phyloP scores from a whole-genome alignment of 1,284 basidiomycete genomes.

The Hymenochaete sp. region DNA sequence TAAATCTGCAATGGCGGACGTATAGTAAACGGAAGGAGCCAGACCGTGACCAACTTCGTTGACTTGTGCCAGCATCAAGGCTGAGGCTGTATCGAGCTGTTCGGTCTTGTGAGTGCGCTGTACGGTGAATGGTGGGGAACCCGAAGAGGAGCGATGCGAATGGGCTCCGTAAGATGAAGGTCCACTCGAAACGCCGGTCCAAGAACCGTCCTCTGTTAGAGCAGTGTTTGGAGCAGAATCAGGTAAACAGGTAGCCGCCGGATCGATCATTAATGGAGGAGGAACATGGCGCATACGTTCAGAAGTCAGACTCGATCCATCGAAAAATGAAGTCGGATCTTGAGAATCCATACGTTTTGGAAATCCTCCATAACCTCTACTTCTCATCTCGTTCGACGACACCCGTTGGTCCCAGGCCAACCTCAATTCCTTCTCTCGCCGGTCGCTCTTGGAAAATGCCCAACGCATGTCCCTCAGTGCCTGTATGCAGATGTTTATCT shows the following conservation, averaged over 20 bases:
- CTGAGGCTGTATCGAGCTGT: constrained; percentile 8
- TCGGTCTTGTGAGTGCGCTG: constrained; percentile 11
- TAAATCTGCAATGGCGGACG: constrained; percentile 4
- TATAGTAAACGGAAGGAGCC: constrained; percentile 2
- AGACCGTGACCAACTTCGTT: constrained; percentile 2
- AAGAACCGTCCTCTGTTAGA: constrained; percentile 28
- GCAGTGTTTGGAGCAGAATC: constrained; percentile 28
- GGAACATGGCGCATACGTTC: constrained; percentile 28
- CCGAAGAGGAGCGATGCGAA: constrained; percentile 14
- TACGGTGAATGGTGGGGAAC: constrained; percentile 13
- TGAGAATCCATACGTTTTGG: too few species aligned
- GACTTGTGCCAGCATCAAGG: constrained; percentile 9
- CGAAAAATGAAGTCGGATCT: constrained; percentile 19
- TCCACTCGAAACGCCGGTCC: constrained; percentile 22
- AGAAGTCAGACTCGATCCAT: constrained; percentile 17
- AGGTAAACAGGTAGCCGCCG: constrained; percentile 19
- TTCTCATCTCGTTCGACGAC: constrained; percentile 10
- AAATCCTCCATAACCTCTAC: too few species aligned
- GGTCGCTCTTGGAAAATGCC: constrained; percentile 68
- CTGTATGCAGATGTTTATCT: constrained; percentile 59
- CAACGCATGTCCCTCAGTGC: constrained; percentile 74
- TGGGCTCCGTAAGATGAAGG: constrained; percentile 7
- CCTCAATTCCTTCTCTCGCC: constrained; percentile 54
- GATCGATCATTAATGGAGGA: constrained; percentile 22
- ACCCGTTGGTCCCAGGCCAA: constrained; percentile 49